Evolutionary conservation across 805 yeast genomes (phyloP), one percentile per base, ranked within the genome.

Genomic region (Saturnispora dispora): DNA sequence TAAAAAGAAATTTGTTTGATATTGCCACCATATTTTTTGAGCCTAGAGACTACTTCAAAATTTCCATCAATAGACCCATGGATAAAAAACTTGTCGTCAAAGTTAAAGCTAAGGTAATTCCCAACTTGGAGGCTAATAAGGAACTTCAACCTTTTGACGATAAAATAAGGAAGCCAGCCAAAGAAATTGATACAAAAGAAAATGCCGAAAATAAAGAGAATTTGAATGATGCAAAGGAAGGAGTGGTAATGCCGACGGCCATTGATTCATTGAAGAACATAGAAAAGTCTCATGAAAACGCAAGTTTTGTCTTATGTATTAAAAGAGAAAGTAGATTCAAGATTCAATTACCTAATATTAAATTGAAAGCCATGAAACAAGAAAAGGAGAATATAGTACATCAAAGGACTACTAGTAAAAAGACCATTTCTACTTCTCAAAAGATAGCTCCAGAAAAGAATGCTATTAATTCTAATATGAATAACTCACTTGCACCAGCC

Each of bases 1-100:
- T 81, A 33, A 79, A 82, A 56, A 73, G 90, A 52, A 65, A 74
- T 35, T 60, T 91, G 8, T 82, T 85, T 57, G 85, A 81, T 52
- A 60, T 87, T 3, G 72, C 86, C 48, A 79, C 80, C 41, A 75
- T 91, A 8, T 66, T 91, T 27, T 86, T 79, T 58, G 76, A 76
- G 39, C 78, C 89, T 6, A 66, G 70, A 30, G 82, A 85, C 55
- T 72, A 79, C 2, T 74, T 82, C 44, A 61, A 76, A n/a, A 88
- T 88, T 2, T 75, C 69, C 3, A 67, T 89, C 22, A 76, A 80
- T 5, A 67, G 81, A 13, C 96, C 96, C 3, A 75, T 81, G 57
- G 81, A 80, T 48, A 82, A 79, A 61, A 79, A 78, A 56, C 70
- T 93, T 23, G 79, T 77, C 7, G 87, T 88, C 0, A 76, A 74